Evolutionary conservation across 2,329 filamentous ascomycete species (phyloP).

Genomic region (Botrytis fragariae): DNA sequence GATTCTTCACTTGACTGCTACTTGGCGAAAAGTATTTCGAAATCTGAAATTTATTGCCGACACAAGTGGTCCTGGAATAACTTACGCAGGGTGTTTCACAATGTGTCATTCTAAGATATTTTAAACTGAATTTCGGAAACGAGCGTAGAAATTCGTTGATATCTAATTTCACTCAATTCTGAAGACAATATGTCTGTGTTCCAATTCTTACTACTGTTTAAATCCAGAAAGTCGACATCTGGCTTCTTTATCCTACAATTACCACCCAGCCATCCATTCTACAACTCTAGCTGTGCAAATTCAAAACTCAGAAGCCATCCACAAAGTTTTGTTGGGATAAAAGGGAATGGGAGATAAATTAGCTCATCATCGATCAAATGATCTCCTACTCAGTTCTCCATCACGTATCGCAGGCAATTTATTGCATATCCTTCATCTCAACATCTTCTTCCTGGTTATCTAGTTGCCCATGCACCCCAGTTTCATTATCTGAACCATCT

Average conservation of each 20-base stretch:
- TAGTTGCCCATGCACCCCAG: not conserved
- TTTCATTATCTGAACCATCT: not conserved
- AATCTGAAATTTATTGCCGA: fast-evolving
- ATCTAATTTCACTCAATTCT: not conserved
- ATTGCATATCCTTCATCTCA: not conserved
- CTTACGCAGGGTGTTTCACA: not conserved
- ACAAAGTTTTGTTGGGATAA: too few species aligned
- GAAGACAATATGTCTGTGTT: not conserved
- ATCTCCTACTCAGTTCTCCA: not conserved
- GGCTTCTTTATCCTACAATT: not conserved
- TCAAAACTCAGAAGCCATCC: not conserved
- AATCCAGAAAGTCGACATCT: not conserved
- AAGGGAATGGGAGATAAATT: not conserved
- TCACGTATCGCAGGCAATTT: not conserved
- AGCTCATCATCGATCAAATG: not conserved
- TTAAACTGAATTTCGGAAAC: not conserved
- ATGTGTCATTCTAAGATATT: not conserved
- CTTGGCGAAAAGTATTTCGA: not conserved
- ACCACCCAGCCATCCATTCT: too few species aligned
- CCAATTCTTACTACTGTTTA: not conserved
- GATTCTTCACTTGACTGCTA: fast-evolving
- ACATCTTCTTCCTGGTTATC: not conserved
- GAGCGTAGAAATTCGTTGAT: not conserved
- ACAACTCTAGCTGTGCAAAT: not conserved
- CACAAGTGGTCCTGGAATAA: not conserved